These are phyloP conservation scores for Xylaria palmicola DNA, from an alignment of 495 filamentous ascomycete genomes.

Conservation along the genomic window DNA sequence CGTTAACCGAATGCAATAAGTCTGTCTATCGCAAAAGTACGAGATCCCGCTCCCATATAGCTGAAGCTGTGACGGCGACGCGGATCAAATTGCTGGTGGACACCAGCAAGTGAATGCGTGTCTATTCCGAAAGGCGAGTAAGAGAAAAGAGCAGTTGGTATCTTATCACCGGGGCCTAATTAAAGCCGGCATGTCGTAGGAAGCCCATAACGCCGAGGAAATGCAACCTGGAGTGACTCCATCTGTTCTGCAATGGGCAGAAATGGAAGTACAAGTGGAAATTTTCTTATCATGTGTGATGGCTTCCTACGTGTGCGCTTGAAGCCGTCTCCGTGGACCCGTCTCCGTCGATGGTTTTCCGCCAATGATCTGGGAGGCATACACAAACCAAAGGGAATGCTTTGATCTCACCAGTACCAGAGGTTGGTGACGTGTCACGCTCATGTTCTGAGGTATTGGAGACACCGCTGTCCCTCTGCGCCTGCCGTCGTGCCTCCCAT, in stretches of 20 bases:
- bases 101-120: background rate
- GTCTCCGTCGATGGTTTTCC: conserved; percentile 92
- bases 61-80: background rate
- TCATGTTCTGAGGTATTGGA: conserved; percentile 72
- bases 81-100: conserved; percentile 1
- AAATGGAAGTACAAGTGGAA: background rate
- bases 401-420: conserved; percentile 87
- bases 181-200: conserved; percentile 12
- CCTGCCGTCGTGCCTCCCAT: conserved; percentile 71
- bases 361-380: conserved; percentile 95
- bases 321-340: conserved; percentile 57
- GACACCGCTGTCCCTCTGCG: conserved; percentile 89
- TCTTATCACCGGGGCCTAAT: conserved; percentile 19
- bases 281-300: conserved; percentile 28
- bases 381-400: conserved; percentile 98
- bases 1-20: conserved; percentile 9
- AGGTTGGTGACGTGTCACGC: conserved; percentile 61
- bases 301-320: conserved; percentile 37
- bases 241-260: background rate
- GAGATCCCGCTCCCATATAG: conserved; percentile 2
- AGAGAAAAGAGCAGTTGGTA: conserved; percentile 3
- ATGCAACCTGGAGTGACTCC: conserved; percentile 25
- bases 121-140: background rate
- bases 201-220: conserved; percentile 30
- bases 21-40: conserved; percentile 13